phyloP scores from a whole-genome alignment of 371 early-diverging fungal genomes.

The Rhizopus arrhizus region DNA sequence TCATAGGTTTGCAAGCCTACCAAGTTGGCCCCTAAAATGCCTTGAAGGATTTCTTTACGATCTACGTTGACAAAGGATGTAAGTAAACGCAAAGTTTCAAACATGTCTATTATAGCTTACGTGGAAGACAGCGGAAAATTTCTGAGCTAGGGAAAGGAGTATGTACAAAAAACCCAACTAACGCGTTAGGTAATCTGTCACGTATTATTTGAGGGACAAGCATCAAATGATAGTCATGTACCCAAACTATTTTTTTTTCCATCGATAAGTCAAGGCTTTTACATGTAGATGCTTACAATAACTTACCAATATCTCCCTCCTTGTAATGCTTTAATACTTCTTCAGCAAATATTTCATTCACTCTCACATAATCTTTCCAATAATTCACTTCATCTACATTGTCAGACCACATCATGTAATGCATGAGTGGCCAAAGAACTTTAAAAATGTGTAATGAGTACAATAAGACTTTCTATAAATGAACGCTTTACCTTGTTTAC shows the following conservation, averaged over 20 bases:
- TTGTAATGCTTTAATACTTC: constrained; percentile 72
- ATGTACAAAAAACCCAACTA: constrained; percentile 98
- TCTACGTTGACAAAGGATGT: constrained; percentile 41
- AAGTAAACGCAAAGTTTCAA: too few species aligned
- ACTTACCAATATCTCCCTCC: constrained; percentile 84
- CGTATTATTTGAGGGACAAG: constrained; percentile 89
- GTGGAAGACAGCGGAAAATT: constrained; percentile 83
- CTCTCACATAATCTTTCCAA: constrained; percentile 88
- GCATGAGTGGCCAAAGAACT: constrained; percentile 97
- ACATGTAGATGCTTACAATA: constrained; percentile 77
- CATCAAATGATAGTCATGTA: constrained; percentile 99
- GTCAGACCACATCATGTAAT: constrained; percentile 90
- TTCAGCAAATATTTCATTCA: constrained; percentile 87
- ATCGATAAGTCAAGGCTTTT: constrained; percentile 27
- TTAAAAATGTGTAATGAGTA: background rate
- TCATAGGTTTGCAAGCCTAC: constrained; percentile 96
- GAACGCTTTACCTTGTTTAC: constrained; percentile 72
- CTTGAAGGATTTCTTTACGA: constrained; percentile 88
- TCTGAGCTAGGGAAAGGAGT: constrained; percentile 98
- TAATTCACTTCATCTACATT: constrained; percentile 71
- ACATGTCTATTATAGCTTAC: constrained; percentile 63
- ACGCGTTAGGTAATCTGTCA: constrained; percentile 70
- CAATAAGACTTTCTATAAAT: too few species aligned
- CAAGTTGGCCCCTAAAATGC: constrained; percentile 88
- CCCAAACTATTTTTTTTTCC: constrained; percentile 86